phyloP scores from a whole-genome alignment of 1,139 yeast species.

The Nakaseomyces uthaithaninus region DNA sequence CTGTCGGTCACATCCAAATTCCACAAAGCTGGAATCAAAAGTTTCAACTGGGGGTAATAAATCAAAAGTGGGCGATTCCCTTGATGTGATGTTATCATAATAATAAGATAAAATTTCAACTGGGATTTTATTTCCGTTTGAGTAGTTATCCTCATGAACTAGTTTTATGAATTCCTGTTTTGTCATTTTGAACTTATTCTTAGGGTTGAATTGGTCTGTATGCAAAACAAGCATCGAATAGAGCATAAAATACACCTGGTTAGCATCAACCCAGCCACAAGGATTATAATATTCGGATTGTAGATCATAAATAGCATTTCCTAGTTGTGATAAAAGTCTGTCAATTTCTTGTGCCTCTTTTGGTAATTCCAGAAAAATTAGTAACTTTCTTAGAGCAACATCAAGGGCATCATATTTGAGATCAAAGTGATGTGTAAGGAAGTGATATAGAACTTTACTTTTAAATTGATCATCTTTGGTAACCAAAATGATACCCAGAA shows the following conservation, averaged over 20 bases:
- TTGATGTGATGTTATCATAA: slow-evolving; percentile 53
- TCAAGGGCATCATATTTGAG: slow-evolving; percentile 51
- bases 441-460: slow-evolving; percentile 34
- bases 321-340: slow-evolving; percentile 49
- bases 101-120: slow-evolving; percentile 43
- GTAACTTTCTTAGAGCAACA: slow-evolving; percentile 49
- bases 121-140: slow-evolving; percentile 31
- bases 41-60: slow-evolving; percentile 9
- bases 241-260: slow-evolving; percentile 50
- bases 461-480: slow-evolving; percentile 34
- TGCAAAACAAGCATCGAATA: slow-evolving; percentile 60
- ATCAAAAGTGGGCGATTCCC: slow-evolving; percentile 40
- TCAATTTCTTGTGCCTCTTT: slow-evolving; percentile 67
- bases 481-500: slow-evolving; percentile 36
- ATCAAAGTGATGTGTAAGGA: slow-evolving; percentile 37
- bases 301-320: slow-evolving; percentile 39
- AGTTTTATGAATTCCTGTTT: slow-evolving; percentile 47
- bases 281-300: slow-evolving; percentile 18
- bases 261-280: slow-evolving; percentile 32
- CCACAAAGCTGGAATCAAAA: not conserved
- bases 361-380: slow-evolving; percentile 51
- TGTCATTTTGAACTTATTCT: slow-evolving; percentile 56
- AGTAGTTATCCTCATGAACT: slow-evolving; percentile 35
- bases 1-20: slow-evolving; percentile 1
- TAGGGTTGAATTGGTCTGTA: slow-evolving; percentile 59